phyloP scores from a whole-genome alignment of 305 asterid genomes.

The Fraxinus latifolia region DNA sequence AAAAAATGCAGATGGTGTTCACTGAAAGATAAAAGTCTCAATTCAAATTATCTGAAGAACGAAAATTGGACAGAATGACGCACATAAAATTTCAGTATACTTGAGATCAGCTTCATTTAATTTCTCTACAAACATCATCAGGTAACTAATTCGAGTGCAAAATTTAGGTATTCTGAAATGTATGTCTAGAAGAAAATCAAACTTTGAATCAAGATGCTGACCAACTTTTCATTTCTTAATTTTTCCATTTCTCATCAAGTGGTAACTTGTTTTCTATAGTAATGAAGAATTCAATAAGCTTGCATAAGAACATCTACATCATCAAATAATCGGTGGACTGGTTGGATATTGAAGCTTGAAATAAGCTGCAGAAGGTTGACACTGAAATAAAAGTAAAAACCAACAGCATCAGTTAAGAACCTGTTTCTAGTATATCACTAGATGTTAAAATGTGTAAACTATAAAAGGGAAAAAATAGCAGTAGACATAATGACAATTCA shows the following conservation, averaged over 20 bases:
- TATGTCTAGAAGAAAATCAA: neutral
- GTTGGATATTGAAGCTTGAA: neutral
- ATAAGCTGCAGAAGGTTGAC: neutral
- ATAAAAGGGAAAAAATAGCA: neutral
- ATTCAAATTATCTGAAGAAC: no score
- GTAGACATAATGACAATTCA: neutral
- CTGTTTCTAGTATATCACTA: neutral
- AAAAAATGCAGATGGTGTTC: no score
- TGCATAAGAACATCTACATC: neutral
- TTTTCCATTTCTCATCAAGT: neutral
- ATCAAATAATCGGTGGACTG: neutral
- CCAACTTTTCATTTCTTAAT: neutral
- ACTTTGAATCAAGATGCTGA: neutral
- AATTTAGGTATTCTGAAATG: neutral
- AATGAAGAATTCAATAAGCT: neutral
- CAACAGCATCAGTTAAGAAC: neutral
- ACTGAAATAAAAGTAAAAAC: neutral
- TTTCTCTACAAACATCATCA: neutral
- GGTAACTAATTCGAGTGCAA: neutral
- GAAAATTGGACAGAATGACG: no score
- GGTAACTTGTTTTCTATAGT: neutral
- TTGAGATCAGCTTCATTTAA: neutral
- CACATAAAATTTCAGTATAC: neutral
- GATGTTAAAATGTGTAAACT: neutral
- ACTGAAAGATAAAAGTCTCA: no score